Evolutionary conservation across 257 asterid genomes (phyloP).

Genomic region (Primulina tabacum): DNA sequence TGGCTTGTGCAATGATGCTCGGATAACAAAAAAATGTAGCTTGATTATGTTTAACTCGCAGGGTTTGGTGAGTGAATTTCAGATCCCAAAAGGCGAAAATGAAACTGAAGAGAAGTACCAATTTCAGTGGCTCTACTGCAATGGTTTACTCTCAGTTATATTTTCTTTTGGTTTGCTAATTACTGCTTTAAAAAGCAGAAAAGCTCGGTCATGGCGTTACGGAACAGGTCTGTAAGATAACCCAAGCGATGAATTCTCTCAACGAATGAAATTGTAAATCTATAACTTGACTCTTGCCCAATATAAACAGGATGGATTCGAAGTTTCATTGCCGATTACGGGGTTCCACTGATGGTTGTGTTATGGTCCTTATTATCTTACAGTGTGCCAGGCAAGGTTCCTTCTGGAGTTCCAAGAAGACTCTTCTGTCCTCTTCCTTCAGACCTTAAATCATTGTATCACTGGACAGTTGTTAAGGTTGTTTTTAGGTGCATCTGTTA

Average conservation of each 20-base stretch:
- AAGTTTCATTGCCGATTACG: conserved; percentile 85
- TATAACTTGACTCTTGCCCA: neutral
- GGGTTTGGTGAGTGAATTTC: conserved; percentile 54
- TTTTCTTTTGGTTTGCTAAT: conserved; percentile 46
- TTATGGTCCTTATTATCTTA: no score
- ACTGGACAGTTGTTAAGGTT: conserved; percentile 87
- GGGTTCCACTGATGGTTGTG: conserved; percentile 70
- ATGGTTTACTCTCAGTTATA: conserved; percentile 48
- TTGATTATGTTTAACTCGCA: conserved; percentile 5
- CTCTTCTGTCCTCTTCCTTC: no score
- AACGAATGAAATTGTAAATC: neutral
- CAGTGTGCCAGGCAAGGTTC: no score
- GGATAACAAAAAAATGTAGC: neutral
- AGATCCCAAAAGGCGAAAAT: conserved; percentile 40
- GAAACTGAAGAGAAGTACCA: conserved; percentile 29
- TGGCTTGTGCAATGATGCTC: neutral
- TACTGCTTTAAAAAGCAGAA: conserved; percentile 44
- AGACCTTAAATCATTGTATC: conserved; percentile 22
- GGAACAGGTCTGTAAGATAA: conserved; percentile 33
- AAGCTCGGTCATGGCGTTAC: conserved; percentile 44
- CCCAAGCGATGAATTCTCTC: neutral
- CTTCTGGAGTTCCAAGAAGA: no score
- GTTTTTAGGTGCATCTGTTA: no score
- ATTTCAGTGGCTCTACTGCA: conserved; percentile 48
- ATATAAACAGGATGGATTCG: conserved; percentile 59